Evolutionary conservation across 345 rosid genomes (phyloP), one percentile per base, ranked within the genome.

Genomic region (Triadica sebifera): DNA sequence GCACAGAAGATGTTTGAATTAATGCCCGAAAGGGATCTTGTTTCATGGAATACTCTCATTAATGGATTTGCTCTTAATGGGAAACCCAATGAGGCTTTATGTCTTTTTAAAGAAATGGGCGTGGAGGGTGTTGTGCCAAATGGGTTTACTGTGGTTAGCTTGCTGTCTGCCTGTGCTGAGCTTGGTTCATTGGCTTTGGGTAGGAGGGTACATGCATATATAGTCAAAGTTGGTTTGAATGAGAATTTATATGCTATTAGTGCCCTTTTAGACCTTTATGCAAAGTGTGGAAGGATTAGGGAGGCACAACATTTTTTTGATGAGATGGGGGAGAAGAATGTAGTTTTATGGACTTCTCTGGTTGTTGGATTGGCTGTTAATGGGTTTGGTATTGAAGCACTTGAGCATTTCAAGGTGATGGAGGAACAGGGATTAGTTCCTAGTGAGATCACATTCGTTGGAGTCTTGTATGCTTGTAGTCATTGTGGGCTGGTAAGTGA

Each of bases 41-140:
- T 94, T n/a, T 86, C 97, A 67, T 94, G 98, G 97, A 94, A 94
- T 80, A 87, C 96, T 58, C 88, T 92, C 68, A 92, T 94, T 76
- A 89, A 89, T 77, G 98, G 93, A 72, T 89, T 89, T 81, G 90
- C 88, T 8, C 82, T 85, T 52, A 94, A 92, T 45, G 92, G 97
- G 60, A 83, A 69, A 74, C 89, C 92, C 43, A 77, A 79, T 49
- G 93, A 90, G 71, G 97, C 93, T 52, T 80, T 94, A 52, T 51
- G 43, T 10, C 85, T 90, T 63, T 90, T 81, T 69, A 79, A 71
- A 73, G 78, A 87, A 58, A 90, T 94, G 97, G 74, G 58, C 64
- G 62, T 72, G 12, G 86, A 74, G 37, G 91, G 90, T 47, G 65
- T 86, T 15, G 80, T 74, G 79, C 98, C 98, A 0, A 97, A 94